Conservation (phyloP, 495 filamentous ascomycete genomes). For the Corynascus novoguineensis region DNA sequence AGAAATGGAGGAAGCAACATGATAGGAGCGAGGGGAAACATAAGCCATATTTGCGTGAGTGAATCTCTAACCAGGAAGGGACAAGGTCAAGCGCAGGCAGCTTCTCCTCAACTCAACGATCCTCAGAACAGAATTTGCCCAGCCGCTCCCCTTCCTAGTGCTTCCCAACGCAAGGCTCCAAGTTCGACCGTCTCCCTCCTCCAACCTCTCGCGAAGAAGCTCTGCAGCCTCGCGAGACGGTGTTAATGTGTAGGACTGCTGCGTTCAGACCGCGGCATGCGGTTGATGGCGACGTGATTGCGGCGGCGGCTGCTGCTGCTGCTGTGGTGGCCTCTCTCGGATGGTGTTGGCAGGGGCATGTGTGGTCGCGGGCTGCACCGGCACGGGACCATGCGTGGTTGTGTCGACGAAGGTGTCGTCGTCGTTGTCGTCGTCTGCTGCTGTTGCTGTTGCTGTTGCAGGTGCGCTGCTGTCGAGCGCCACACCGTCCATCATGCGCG, state of each 20-base stretch:
- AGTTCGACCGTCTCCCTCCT: constrained; percentile 34
- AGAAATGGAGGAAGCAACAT: no score
- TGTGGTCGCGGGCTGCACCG: constrained; percentile 28
- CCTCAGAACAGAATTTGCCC: constrained; percentile 53
- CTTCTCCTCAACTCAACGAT: constrained; percentile 16
- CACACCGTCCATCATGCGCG: constrained; percentile 43
- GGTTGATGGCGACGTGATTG: constrained; percentile 10
- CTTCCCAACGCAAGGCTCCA: constrained; percentile 36
- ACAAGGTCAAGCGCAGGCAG: neutral
- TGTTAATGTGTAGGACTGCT: neutral
- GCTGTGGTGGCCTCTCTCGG: no score
- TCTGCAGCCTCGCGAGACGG: constrained; percentile 43
- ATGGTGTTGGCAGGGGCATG: no score
- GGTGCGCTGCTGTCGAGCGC: constrained; percentile 30
- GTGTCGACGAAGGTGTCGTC: constrained; percentile 43
- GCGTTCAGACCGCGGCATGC: neutral
- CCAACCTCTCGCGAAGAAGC: constrained; percentile 48
- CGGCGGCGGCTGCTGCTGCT: constrained; percentile 10
- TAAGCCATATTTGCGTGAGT: no score
- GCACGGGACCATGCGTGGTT: constrained; percentile 38
- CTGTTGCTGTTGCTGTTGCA: neutral
- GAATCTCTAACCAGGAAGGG: no score
- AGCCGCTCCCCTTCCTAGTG: constrained; percentile 36
- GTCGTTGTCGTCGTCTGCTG: constrained; percentile 22
- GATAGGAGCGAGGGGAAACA: no score